Base-by-base conservation (phyloP, 495 filamentous ascomycete genomes). In the Xylaria cubensis region DNA sequence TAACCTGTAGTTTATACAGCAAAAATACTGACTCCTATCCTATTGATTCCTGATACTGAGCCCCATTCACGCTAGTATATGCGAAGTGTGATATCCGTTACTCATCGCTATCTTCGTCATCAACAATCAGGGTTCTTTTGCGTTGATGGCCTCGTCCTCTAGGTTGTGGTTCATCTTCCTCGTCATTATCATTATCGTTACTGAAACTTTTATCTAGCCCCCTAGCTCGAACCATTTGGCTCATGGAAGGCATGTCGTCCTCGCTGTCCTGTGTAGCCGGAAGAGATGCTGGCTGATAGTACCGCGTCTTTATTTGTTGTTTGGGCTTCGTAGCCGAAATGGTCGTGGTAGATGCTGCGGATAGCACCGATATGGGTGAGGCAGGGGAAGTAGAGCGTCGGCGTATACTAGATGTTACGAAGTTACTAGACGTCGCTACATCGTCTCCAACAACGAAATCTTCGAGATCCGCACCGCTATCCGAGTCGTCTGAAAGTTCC, bases 371-470 rank as follows among this genome's bases (percentile, higher is more conserved):
- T 34, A 67, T 15, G 12, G 70, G 74, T 7, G 78, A 80, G 4
- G 78, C 78, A 15, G 79, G 77, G 17, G 74, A 81, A 1, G 77
- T 81, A 7, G 82, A 82, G 36, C 63, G 64, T 2, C 64, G 74
- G 4, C 72, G 42, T 9, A 69, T 68, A 10, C 68, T 72, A 12
- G 71, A 72, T 7, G 74, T 66, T 67, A 76, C 19, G 76, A 76
- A 41, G 70, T 74, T 36, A 73, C 80, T 84, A 4, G 84, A 85
- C 0, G 81, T 79, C 6, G 79, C 73, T n/a, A 78, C 72, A 64
- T 84, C 77, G 67, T 86, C 84, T 51, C 72, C 80, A 5, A 86
- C 81, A 44, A 87, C 75, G 59, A 87, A 87, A 34, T 74, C 84
- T 4, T 68, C 78, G 0, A 87, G 75, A 62, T 87, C 85, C 4